Conservation (phyloP, 2,329 filamentous ascomycete species). For the Lachnellula willkommii region DNA sequence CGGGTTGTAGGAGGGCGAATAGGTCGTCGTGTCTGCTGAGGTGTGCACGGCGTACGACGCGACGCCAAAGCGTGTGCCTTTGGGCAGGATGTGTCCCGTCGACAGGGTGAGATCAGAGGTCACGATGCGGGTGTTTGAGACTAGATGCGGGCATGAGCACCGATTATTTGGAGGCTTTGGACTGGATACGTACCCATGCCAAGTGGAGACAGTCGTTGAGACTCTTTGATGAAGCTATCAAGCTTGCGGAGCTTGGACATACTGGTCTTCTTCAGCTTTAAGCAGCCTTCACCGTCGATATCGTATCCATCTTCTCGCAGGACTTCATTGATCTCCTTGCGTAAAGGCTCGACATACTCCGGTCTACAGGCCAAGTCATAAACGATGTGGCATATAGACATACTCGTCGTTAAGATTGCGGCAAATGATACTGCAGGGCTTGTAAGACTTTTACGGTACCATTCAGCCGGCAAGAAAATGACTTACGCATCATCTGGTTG, state of each 20-base stretch:
- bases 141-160: slow-evolving; percentile 5
- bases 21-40: slow-evolving; percentile 21
- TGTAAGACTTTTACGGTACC: neutral
- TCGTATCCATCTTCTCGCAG: slow-evolving; percentile 41
- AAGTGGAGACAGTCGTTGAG: slow-evolving; percentile 33
- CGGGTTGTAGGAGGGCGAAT: slow-evolving; percentile 26
- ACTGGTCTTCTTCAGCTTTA: slow-evolving; percentile 29
- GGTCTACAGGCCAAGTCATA: slow-evolving; percentile 47
- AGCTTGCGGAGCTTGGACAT: slow-evolving; percentile 31
- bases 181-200: slow-evolving; percentile 23
- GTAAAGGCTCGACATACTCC: slow-evolving; percentile 34
- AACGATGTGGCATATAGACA: slow-evolving; percentile 43
- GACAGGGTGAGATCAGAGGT: slow-evolving; percentile 29
- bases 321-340: slow-evolving; percentile 25
- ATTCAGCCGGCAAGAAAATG: neutral
- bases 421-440: slow-evolving; percentile 38
- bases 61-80: slow-evolving; percentile 27
- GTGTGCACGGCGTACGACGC: slow-evolving; percentile 26
- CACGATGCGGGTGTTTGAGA: slow-evolving; percentile 18
- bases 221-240: slow-evolving; percentile 40
- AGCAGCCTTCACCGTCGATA: slow-evolving; percentile 39
- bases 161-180: neutral
- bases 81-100: slow-evolving; percentile 32
- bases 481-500: slow-evolving; percentile 4
- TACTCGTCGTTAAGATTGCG: slow-evolving; percentile 47